Evolutionary conservation across 345 rosid species (phyloP).

Genomic region (Fremontodendron californicum): DNA sequence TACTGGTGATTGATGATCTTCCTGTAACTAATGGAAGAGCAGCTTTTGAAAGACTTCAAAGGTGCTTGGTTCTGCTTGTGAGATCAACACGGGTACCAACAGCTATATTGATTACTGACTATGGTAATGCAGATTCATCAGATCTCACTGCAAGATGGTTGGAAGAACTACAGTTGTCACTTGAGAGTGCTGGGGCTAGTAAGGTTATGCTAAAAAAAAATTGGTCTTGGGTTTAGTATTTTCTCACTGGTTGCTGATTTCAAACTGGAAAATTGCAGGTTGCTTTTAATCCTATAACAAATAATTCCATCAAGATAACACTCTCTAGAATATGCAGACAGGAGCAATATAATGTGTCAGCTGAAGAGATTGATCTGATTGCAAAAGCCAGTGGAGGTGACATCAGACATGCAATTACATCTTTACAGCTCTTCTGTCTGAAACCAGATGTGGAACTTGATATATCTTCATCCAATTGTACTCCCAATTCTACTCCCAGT

Average conservation of each 20-base stretch:
- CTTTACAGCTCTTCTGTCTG: conserved; percentile 74
- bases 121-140: conserved; percentile 51
- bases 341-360: conserved; percentile 51
- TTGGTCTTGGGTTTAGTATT: conserved; percentile 14
- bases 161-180: conserved; percentile 66
- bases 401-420: conserved; percentile 84
- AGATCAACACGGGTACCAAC: conserved; percentile 69
- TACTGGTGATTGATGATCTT: conserved; percentile 89
- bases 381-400: conserved; percentile 90
- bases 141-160: conserved; percentile 41
- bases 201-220: conserved; percentile 56
- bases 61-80: conserved; percentile 66
- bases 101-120: conserved; percentile 60
- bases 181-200: conserved; percentile 76
- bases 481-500: conserved; percentile 20
- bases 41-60: conserved; percentile 66
- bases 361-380: conserved; percentile 67
- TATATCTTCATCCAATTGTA: conserved; percentile 26
- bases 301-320: conserved; percentile 65
- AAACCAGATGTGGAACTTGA: conserved; percentile 35
- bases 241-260: conserved; percentile 22
- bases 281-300: conserved; percentile 81
- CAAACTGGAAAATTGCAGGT: conserved; percentile 50
- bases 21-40: conserved; percentile 65
- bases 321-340: conserved; percentile 71